These are phyloP conservation scores for Aureobasidium sp. DNA, from an alignment of 2,329 filamentous ascomycete genomes.

Conservation along the genomic window DNA sequence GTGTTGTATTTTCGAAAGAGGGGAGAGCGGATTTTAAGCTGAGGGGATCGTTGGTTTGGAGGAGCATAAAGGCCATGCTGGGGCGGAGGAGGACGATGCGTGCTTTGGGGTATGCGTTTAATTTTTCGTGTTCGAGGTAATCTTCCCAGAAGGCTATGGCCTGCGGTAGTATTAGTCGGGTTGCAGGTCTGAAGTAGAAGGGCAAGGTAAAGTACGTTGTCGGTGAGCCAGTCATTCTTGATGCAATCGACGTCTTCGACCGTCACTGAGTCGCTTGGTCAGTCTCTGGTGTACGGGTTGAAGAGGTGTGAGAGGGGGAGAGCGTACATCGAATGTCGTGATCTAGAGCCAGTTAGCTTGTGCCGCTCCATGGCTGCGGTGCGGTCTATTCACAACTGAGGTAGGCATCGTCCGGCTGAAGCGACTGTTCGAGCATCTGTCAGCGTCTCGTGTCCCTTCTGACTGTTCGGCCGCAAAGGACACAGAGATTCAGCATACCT, in stretches of 20 bases:
- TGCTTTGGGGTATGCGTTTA: slow-evolving; percentile 69
- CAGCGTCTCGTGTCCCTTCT: no score
- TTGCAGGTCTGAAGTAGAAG: no score
- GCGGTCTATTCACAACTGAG: slow-evolving; percentile 52
- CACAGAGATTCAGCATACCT: slow-evolving; percentile 27
- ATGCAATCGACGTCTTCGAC: slow-evolving; percentile 82
- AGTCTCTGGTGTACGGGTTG: neutral
- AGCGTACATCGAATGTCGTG: slow-evolving; percentile 54
- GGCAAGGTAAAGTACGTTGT: slow-evolving; percentile 61
- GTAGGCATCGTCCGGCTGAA: slow-evolving; percentile 55
- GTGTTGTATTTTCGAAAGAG: slow-evolving; percentile 69
- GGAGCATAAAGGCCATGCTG: slow-evolving; percentile 84
- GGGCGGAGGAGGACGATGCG: slow-evolving; percentile 86
- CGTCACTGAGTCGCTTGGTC: slow-evolving; percentile 52
- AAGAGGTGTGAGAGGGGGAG: neutral
- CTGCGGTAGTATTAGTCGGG: slow-evolving; percentile 39
- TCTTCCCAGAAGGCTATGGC: slow-evolving; percentile 98
- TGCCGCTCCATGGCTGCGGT: neutral
- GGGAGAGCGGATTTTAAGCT: slow-evolving; percentile 62
- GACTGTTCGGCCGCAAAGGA: no score
- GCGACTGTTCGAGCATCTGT: neutral
- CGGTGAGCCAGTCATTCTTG: slow-evolving; percentile 90
- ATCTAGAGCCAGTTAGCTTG: slow-evolving; percentile 38
- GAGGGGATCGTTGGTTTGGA: slow-evolving; percentile 56
- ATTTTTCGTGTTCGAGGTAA: slow-evolving; percentile 82